A percentile compares a stretch with the other conserved stretches of the same genome.
Conservation (phyloP, 768 basidiomycete genomes). For the Macrolepiota albuminosa region DNA sequence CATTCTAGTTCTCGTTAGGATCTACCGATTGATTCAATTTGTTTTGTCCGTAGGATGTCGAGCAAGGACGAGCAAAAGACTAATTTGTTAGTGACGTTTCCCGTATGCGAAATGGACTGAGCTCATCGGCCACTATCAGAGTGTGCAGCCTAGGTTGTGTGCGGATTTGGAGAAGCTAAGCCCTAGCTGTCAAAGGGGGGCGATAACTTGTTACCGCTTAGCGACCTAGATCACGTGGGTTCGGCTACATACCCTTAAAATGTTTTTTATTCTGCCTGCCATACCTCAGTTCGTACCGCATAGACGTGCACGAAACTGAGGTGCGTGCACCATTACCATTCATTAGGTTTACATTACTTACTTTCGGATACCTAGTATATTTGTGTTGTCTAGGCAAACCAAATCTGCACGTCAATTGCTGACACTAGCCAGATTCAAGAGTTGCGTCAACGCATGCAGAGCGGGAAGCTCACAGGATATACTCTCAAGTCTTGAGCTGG, state of each 20-base stretch:
- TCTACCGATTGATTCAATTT: background rate
- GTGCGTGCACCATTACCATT: too few relatives aligned
- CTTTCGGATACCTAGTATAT: too few relatives aligned
- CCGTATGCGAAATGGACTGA: slow-evolving; percentile 24
- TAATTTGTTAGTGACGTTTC: slow-evolving; percentile 17
- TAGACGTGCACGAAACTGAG: too few relatives aligned
- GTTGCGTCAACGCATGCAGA: slow-evolving; percentile 20
- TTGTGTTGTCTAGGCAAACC: too few relatives aligned
- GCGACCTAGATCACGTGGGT: too few relatives aligned
- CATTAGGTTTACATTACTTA: too few relatives aligned
- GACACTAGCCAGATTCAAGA: slow-evolving; percentile 25
- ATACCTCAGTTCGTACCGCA: too few relatives aligned
- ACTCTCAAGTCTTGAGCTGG: background rate
- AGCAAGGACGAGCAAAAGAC: background rate
- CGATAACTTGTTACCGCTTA: too few relatives aligned
- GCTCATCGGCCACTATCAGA: slow-evolving; percentile 27
- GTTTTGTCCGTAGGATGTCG: slow-evolving; percentile 1
- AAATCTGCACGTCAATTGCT: too few relatives aligned
- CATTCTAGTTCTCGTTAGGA: background rate
- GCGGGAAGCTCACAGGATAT: slow-evolving; percentile 10
- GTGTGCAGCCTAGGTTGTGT: slow-evolving; percentile 25
- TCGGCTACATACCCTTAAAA: too few relatives aligned
- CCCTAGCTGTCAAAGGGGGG: slow-evolving; percentile 3
- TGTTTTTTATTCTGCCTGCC: too few relatives aligned
- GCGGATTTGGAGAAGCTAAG: slow-evolving; percentile 26